phyloP scores from a whole-genome alignment of 805 yeast genomes.

The Zygotorulaspora florentina region DNA sequence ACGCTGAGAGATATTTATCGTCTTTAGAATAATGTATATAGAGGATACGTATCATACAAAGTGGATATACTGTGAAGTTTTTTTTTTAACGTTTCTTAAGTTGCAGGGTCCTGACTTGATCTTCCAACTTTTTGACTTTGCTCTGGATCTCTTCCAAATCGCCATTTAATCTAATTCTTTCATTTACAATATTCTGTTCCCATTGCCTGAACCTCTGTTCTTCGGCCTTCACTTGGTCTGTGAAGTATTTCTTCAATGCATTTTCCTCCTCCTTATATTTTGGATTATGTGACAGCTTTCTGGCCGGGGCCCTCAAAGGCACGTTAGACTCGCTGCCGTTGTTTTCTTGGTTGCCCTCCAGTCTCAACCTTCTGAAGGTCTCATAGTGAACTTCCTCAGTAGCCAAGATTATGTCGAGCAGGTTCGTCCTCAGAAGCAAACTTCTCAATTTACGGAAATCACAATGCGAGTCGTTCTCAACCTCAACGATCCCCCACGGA shows the following conservation, averaged over 20 bases:
- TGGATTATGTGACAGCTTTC: slow-evolving; percentile 69
- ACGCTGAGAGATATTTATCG: slow-evolving; percentile 78
- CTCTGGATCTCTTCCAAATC: slow-evolving; percentile 87
- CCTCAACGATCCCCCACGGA: slow-evolving; percentile 89
- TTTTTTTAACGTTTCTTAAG: slow-evolving; percentile 43
- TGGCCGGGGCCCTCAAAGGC: slow-evolving; percentile 40
- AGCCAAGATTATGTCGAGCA: slow-evolving; percentile 74
- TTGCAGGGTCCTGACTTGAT: slow-evolving; percentile 63
- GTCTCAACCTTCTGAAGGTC: slow-evolving; percentile 66
- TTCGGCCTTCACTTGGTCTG: slow-evolving; percentile 94
- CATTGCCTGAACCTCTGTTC: slow-evolving; percentile 97
- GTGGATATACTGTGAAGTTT: background rate
- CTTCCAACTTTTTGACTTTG: slow-evolving; percentile 69
- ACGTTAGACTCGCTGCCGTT: slow-evolving; percentile 32
- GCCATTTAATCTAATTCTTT: slow-evolving; percentile 87
- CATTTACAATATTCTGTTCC: slow-evolving; percentile 95
- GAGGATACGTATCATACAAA: background rate
- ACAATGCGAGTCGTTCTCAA: slow-evolving; percentile 80
- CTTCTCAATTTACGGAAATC: slow-evolving; percentile 80
- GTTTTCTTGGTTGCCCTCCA: slow-evolving; percentile 45
- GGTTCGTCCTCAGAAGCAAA: slow-evolving; percentile 71
- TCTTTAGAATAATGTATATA: slow-evolving; percentile 42
- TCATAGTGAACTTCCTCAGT: slow-evolving; percentile 82
- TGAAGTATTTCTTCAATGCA: slow-evolving; percentile 86
- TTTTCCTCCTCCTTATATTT: slow-evolving; percentile 96